Evolutionary conservation across 2,329 filamentous ascomycete genomes (phyloP).

Genomic region (Paecilomyces sp.): DNA sequence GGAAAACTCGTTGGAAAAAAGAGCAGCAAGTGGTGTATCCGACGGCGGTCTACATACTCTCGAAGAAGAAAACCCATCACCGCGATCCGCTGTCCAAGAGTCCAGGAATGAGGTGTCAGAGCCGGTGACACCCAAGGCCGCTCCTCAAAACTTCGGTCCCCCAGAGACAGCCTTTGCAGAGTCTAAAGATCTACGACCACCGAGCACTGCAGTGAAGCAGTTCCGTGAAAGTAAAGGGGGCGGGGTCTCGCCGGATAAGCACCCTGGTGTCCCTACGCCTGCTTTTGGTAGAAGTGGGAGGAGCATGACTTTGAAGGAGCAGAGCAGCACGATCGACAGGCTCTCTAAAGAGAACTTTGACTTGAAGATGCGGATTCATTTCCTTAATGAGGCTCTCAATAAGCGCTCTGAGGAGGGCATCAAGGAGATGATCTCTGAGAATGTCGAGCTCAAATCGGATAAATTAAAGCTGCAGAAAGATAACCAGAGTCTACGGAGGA

Average conservation of each 20-base stretch:
- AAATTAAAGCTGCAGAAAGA: conserved; percentile 85
- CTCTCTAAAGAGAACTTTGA: conserved; percentile 98
- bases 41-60: conserved; percentile 49
- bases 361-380: conserved; percentile 94
- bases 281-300: conserved; percentile 51
- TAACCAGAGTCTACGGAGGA: conserved; percentile 72
- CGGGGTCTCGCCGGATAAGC: conserved; percentile 54
- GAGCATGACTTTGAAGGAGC: conserved; percentile 87
- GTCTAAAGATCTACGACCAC: conserved; percentile 83
- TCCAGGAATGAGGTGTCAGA: conserved; percentile 34
- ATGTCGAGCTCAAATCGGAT: conserved; percentile 88
- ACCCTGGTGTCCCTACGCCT: conserved; percentile 44
- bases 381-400: conserved; percentile 85
- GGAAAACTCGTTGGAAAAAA: conserved; percentile 38
- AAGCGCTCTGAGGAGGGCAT: conserved; percentile 92
- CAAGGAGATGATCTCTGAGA: conserved; percentile 96
- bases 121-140: conserved; percentile 65
- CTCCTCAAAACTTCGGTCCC: conserved; percentile 45
- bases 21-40: conserved; percentile 27
- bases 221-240: conserved; percentile 65
- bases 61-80: conserved; percentile 47
- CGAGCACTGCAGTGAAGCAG: conserved; percentile 78
- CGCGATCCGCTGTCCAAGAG: conserved; percentile 30
- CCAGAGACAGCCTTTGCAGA: conserved; percentile 85
- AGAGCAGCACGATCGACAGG: conserved; percentile 93